A percentile compares a stretch with the other conserved stretches of the same genome.
Conservation (phyloP, 2,329 filamentous ascomycete genomes). For the Colletotrichum sp. region DNA sequence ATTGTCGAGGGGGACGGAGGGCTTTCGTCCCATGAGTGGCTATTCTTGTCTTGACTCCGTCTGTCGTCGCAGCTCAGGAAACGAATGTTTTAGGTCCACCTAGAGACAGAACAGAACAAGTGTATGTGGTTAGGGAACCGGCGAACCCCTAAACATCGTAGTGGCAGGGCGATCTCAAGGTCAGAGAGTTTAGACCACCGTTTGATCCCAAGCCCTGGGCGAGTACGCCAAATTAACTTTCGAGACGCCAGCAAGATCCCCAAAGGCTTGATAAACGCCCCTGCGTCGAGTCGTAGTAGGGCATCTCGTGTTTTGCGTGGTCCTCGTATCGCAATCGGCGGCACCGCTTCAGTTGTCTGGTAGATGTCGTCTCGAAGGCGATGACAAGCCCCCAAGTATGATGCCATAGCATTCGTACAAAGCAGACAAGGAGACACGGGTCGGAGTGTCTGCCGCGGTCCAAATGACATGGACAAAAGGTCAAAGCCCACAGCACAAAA, state of each 20-base stretch:
- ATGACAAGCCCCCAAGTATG: not conserved
- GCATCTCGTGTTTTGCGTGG: not conserved
- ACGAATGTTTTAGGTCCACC: not conserved
- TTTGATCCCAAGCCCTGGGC: slow-evolving; percentile 14
- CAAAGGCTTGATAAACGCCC: not conserved
- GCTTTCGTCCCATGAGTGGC: slow-evolving; percentile 13
- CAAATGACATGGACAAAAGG: not conserved
- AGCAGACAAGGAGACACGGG: not conserved
- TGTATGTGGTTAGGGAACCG: slow-evolving; percentile 3
- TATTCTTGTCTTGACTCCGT: slow-evolving; percentile 10
- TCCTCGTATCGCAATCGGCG: not conserved
- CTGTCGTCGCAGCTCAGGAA: not conserved
- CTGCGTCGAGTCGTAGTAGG: not conserved
- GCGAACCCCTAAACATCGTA: slow-evolving; percentile 9
- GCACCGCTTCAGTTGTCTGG: not conserved
- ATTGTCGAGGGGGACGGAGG: not conserved
- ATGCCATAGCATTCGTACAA: not conserved
- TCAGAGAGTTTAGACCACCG: slow-evolving; percentile 14
- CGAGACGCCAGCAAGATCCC: slow-evolving; percentile 9
- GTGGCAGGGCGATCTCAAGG: not conserved
- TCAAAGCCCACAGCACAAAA: not conserved
- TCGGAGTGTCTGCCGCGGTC: not conserved
- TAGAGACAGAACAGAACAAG: not conserved
- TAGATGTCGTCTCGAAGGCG: not conserved
- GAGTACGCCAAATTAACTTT: slow-evolving; percentile 5